phyloP scores from a whole-genome alignment of 345 rosid species.

The Ricinus communis region DNA sequence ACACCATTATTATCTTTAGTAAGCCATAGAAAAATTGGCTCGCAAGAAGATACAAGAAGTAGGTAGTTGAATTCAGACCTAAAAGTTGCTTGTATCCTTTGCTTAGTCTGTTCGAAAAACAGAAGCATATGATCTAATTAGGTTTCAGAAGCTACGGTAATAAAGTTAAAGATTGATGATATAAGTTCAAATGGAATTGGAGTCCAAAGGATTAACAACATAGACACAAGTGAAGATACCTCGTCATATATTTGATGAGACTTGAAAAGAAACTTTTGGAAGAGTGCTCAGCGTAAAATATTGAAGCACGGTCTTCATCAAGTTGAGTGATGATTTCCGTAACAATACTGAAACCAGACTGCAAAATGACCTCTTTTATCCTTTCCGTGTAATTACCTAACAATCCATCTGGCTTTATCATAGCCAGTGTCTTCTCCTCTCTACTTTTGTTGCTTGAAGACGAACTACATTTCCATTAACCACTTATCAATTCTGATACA shows the following conservation, averaged over 20 bases:
- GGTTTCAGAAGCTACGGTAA: too few species aligned
- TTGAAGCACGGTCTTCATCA: constrained; percentile 50
- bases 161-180: neutral
- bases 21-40: too few species aligned
- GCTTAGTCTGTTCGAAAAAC: too few species aligned
- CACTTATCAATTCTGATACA: neutral
- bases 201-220: neutral
- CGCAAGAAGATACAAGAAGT: too few species aligned
- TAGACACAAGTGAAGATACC: constrained; percentile 36
- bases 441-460: constrained; percentile 35
- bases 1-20: too few species aligned
- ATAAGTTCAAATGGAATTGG: neutral
- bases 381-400: constrained; percentile 55
- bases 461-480: constrained; percentile 29
- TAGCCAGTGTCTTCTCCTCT: constrained; percentile 64
- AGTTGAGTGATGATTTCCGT: constrained; percentile 54
- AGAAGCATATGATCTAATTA: too few species aligned
- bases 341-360: constrained; percentile 51
- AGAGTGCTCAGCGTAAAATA: constrained; percentile 75
- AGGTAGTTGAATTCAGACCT: too few species aligned
- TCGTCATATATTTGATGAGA: constrained; percentile 73
- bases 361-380: constrained; percentile 48
- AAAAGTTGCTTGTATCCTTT: too few species aligned
- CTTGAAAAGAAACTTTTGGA: constrained; percentile 56
- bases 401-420: constrained; percentile 86